phyloP scores from a whole-genome alignment of 2,329 filamentous ascomycete species.

The Xylariaceae sp. region DNA sequence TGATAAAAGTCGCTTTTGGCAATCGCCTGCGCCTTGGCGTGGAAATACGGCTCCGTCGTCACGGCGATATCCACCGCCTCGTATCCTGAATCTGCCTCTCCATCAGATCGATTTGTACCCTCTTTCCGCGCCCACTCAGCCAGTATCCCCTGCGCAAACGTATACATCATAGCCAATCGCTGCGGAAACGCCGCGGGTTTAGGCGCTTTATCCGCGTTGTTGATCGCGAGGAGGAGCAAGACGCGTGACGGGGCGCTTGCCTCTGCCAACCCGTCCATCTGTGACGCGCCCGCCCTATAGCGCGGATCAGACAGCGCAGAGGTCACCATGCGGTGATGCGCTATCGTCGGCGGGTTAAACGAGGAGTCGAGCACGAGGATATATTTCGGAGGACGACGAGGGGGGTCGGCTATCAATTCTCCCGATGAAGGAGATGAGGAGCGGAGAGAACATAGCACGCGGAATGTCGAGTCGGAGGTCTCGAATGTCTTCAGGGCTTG shows the following conservation, averaged over 20 bases:
- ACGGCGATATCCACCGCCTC: conserved; percentile 59
- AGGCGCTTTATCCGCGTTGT: conserved; percentile 62
- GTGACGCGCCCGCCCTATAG: background rate
- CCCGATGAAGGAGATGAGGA: conserved; percentile 12
- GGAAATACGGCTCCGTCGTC: conserved; percentile 67
- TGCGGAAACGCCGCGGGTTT: conserved; percentile 63
- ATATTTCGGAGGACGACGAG: conserved; percentile 25
- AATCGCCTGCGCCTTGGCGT: conserved; percentile 62
- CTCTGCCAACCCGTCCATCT: background rate
- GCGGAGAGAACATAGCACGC: conserved; percentile 40
- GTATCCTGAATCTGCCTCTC: background rate
- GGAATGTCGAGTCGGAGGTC: conserved; percentile 38
- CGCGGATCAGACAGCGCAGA: conserved; percentile 35
- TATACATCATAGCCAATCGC: conserved; percentile 64
- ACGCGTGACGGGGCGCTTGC: conserved; percentile 35
- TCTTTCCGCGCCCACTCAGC: background rate
- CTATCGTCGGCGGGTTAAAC: conserved; percentile 62
- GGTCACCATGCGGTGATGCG: conserved; percentile 53
- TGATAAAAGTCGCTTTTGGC: conserved; percentile 40
- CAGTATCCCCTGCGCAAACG: conserved; percentile 55
- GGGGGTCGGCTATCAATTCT: conserved; percentile 14
- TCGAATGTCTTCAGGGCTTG: conserved; percentile 42
- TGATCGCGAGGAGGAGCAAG: conserved; percentile 54
- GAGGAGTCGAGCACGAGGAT: conserved; percentile 61
- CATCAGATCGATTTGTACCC: background rate